Percentiles rank a stretch among this genome's conserved stretches.
Evolutionary conservation across 2,329 filamentous ascomycete species (phyloP).

Genomic region (Grosmannia serpens): DNA sequence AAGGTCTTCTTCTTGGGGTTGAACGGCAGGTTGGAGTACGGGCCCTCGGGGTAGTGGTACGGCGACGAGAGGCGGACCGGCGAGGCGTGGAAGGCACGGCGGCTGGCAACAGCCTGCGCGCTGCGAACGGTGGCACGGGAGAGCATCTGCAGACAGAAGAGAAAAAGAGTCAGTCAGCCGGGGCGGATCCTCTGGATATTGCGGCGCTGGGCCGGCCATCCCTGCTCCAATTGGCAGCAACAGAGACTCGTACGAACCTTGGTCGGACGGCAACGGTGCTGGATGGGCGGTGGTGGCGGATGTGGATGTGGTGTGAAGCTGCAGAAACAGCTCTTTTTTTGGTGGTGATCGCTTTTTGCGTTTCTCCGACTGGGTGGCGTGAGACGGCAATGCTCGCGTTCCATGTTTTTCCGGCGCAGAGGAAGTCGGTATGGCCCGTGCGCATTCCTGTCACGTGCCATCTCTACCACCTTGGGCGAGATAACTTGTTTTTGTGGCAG

Average conservation of each 20-base stretch:
- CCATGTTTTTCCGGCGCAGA: constrained; percentile 11
- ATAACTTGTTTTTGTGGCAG: neutral
- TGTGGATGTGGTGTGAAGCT: neutral
- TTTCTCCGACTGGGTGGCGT: constrained; percentile 12
- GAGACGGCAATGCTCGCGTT: constrained; percentile 5
- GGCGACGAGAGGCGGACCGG: constrained; percentile 73
- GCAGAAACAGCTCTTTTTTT: constrained; percentile 6
- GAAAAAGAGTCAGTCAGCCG: neutral
- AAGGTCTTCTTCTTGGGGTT: constrained; percentile 89
- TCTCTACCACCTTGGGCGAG: neutral
- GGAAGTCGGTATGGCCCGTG: constrained; percentile 4
- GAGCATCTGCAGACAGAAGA: constrained; percentile 55
- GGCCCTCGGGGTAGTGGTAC: constrained; percentile 97
- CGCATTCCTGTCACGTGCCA: neutral
- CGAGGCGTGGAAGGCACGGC: constrained; percentile 90
- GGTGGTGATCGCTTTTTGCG: constrained; percentile 9
- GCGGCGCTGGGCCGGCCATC: neutral
- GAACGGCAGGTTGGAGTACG: constrained; percentile 92
- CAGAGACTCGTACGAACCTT: neutral
- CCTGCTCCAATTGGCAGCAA: neutral
- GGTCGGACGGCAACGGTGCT: neutral
- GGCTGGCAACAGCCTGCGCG: constrained; percentile 46
- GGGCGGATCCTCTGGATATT: neutral
- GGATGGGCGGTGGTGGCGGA: neutral
- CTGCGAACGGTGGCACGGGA: constrained; percentile 51